Evolutionary conservation across 495 filamentous ascomycete species (phyloP).

Genomic region (Aspergillus bridgeri): DNA sequence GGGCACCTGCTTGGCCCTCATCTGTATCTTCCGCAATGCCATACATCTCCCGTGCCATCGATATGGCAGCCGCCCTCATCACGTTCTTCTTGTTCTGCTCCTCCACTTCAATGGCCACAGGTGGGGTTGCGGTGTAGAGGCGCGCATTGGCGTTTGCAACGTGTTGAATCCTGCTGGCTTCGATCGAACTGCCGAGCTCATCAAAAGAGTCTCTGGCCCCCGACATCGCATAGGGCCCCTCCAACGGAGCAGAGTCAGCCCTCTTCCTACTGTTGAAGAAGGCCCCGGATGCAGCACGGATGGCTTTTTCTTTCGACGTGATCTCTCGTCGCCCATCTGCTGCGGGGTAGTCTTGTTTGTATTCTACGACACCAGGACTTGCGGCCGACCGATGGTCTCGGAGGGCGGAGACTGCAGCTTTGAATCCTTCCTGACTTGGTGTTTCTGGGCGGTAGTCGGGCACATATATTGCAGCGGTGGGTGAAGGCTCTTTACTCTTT

Average conservation of each 20-base stretch:
- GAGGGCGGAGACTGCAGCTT: conserved; percentile 68
- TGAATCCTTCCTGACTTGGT: conserved; percentile 59
- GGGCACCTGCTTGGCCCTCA: conserved; percentile 18
- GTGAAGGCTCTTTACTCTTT: conserved; percentile 56
- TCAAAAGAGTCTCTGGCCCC: conserved; percentile 51
- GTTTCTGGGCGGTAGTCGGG: conserved; percentile 63
- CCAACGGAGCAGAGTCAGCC: conserved; percentile 62
- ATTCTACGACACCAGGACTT: conserved; percentile 6
- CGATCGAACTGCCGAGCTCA: conserved; percentile 42
- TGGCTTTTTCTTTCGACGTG: conserved; percentile 57
- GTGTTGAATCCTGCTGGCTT: conserved; percentile 57
- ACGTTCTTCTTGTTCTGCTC: conserved; percentile 68
- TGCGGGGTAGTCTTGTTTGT: conserved; percentile 14
- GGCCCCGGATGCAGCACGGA: conserved; percentile 70
- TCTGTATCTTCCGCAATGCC: conserved; percentile 51
- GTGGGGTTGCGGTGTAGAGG: conserved; percentile 74
- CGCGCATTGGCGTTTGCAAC: conserved; percentile 49
- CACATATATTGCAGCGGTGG: conserved; percentile 62
- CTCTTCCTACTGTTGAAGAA: conserved; percentile 59
- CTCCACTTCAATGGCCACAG: conserved; percentile 65
- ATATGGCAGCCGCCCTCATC: conserved; percentile 74
- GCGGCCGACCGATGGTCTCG: conserved; percentile 47
- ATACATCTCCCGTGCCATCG: conserved; percentile 88
- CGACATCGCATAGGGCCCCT: conserved; percentile 61
- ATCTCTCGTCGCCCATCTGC: conserved; percentile 52